A percentile compares a stretch with the other conserved stretches of the same genome.
phyloP scores from a whole-genome alignment of 352 stramenopile genomes.

The Pythium folliculosum region DNA sequence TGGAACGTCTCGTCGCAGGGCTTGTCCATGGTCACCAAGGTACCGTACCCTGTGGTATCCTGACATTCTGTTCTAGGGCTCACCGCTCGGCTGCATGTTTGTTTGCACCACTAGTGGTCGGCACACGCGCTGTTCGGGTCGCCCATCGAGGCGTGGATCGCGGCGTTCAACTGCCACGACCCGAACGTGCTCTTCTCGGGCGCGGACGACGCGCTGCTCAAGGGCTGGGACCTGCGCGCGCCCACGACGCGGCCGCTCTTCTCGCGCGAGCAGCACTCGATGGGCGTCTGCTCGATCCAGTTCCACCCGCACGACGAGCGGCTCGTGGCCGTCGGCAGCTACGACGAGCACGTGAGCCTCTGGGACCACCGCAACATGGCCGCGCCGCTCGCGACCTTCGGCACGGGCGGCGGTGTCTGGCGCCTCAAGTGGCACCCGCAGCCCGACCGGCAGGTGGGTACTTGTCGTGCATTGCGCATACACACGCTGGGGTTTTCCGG shows the following conservation, averaged over 20 bases:
- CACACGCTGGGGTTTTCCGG: neutral
- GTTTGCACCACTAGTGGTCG: too few species aligned
- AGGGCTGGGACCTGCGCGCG: constrained; percentile 75
- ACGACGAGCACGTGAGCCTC: constrained; percentile 78
- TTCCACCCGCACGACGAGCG: constrained; percentile 68
- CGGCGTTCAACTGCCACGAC: constrained; percentile 78
- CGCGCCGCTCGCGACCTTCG: constrained; percentile 40
- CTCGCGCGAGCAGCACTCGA: constrained; percentile 66
- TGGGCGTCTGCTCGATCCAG: constrained; percentile 88
- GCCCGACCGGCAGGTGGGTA: constrained; percentile 44
- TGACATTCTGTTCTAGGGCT: constrained; percentile 9
- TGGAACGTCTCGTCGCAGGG: constrained; percentile 44
- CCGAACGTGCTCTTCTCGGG: constrained; percentile 78
- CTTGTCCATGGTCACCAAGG: constrained; percentile 43
- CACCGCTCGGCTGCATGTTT: neutral
- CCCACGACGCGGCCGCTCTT: constrained; percentile 40
- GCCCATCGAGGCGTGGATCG: constrained; percentile 85
- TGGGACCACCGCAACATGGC: constrained; percentile 78
- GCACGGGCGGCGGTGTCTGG: constrained; percentile 77
- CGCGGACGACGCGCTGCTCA: constrained; percentile 75
- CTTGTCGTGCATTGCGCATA: neutral
- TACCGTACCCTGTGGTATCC: constrained; percentile 27
- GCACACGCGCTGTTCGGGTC: constrained; percentile 75
- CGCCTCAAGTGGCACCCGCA: constrained; percentile 82
- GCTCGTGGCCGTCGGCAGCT: constrained; percentile 80